A percentile compares a stretch with the other conserved stretches of the same genome.
Evolutionary conservation across 148 eudicot species (phyloP).

Genomic region (Drosera capensis): DNA sequence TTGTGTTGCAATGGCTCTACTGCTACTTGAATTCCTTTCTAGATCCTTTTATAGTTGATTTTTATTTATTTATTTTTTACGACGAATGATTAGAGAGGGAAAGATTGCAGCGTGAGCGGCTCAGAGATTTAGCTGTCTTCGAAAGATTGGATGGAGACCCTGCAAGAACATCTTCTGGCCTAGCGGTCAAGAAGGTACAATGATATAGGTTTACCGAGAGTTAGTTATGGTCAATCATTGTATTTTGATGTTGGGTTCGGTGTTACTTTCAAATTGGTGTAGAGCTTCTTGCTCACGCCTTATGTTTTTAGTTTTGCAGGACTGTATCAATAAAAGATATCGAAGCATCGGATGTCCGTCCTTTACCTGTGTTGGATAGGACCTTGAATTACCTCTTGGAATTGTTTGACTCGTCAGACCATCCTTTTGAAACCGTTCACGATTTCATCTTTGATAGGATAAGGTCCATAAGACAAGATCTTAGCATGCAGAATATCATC

Average conservation of each 20-base stretch:
- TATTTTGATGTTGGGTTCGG: no score
- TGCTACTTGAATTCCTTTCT: not conserved
- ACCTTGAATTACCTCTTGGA: constrained; percentile 61
- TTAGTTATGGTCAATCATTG: no score
- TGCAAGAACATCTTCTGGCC: constrained; percentile 47
- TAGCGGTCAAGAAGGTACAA: constrained; percentile 96
- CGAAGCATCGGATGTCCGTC: constrained; percentile 61
- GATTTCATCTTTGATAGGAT: constrained; percentile 87
- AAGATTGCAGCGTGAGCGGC: constrained; percentile 63
- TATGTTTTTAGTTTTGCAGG: constrained; percentile 75
- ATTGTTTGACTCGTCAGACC: constrained; percentile 43
- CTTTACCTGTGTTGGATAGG: constrained; percentile 63
- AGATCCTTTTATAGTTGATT: not conserved
- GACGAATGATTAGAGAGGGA: constrained; percentile 43
- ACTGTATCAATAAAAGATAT: constrained; percentile 55
- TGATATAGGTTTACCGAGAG: no score
- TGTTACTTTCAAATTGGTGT: no score
- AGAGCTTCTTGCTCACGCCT: no score
- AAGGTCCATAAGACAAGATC: constrained; percentile 95
- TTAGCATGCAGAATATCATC: constrained; percentile 64
- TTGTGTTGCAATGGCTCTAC: no score
- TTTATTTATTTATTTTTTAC: not conserved
- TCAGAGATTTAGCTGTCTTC: constrained; percentile 73
- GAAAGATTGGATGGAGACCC: constrained; percentile 76
- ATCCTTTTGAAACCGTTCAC: constrained; percentile 70